Base-by-base conservation (phyloP, 164 flowering plant species). In the Tinospora cordifolia region DNA sequence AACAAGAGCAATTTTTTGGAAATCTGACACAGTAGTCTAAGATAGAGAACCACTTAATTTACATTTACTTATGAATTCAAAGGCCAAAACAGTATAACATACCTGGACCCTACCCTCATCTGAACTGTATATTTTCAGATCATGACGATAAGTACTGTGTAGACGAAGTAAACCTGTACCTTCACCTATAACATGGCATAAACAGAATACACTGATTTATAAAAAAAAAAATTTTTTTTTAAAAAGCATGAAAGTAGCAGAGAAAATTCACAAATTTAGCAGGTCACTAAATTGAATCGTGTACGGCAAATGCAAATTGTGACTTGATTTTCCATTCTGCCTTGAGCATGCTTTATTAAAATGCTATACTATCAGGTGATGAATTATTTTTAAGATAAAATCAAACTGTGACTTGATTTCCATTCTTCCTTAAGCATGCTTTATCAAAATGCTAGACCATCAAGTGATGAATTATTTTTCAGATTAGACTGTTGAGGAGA, bases 61-160 rank as follows among this genome's bases (percentile, higher is more conserved):
- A 41, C 6, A 38, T 15, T 36, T 17, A 41, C 6, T 22, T 15
- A 14, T 13, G 62, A 17, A 12, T 54, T 66, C 22, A 30, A 47
- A 21, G 27, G 24, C 7, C 39, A 63, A 21, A 8, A 62, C 22
- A 46, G 2, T 34, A 15, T 44, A 21, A 71, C 70, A 66, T 75
- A 92, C 99, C 97, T 95, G 99, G 67, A 95, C 98, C 77, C 99
- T 93, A 46, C 99, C 99, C 81, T 95, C 99, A 81, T 95, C 99
- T 41, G 99, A 95, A 81, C 99, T 95, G 82, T 95, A 95, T 79
- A 95, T 95, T 81, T 95, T 95, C 17, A 95, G 84, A 84, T 95
- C 99, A 79, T 92, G 99, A 41, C 99, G 93, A 30, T 95, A 95
- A 54, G 99, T 95, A 75, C 99, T 95, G 71, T 95, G 99, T 62